Evolutionary conservation across 2,329 filamentous ascomycete species (phyloP).

Genomic region (Beauveria asiatica): DNA sequence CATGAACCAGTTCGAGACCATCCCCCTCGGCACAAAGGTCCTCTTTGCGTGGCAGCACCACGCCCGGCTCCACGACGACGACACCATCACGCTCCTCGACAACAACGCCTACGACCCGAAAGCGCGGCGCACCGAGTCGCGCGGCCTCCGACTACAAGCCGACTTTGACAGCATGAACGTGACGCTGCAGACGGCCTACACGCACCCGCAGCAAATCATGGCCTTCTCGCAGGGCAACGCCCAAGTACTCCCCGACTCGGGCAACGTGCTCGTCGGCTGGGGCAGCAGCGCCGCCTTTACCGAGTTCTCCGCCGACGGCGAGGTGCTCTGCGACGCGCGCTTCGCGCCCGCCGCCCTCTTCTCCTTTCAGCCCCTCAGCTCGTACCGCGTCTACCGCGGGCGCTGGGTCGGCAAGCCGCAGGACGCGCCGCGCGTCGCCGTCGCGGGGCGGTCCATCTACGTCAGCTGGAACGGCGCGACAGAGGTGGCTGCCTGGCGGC

Average conservation of each 20-base stretch:
- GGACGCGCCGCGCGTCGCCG: conserved; percentile 6
- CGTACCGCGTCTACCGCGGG: conserved; percentile 8
- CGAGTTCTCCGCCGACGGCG: conserved; percentile 35
- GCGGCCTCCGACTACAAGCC: conserved; percentile 36
- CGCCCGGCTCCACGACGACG: conserved; percentile 33
- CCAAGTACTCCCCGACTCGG: conserved; percentile 39
- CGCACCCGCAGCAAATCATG: conserved; percentile 38
- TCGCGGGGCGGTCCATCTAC: not conserved
- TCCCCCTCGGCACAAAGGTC: conserved; percentile 20
- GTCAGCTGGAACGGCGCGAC: conserved; percentile 14
- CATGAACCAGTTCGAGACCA: conserved; percentile 27
- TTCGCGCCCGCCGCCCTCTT: conserved; percentile 10
- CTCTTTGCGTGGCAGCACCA: conserved; percentile 43
- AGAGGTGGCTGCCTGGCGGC: conserved; percentile 10
- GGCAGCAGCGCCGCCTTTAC: conserved; percentile 39
- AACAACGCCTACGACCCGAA: conserved; percentile 34
- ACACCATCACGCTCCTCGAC: conserved; percentile 43
- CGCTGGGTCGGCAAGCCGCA: conserved; percentile 11
- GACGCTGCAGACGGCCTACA: conserved; percentile 35
- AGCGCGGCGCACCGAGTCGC: conserved; percentile 19
- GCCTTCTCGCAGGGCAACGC: conserved; percentile 40
- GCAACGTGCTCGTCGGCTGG: conserved; percentile 48
- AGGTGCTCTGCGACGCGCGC: conserved; percentile 37
- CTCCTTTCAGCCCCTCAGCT: conserved; percentile 11
- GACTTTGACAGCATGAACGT: conserved; percentile 35